Conservation (phyloP, 805 yeast species). For the Dipodascus geniculatus region DNA sequence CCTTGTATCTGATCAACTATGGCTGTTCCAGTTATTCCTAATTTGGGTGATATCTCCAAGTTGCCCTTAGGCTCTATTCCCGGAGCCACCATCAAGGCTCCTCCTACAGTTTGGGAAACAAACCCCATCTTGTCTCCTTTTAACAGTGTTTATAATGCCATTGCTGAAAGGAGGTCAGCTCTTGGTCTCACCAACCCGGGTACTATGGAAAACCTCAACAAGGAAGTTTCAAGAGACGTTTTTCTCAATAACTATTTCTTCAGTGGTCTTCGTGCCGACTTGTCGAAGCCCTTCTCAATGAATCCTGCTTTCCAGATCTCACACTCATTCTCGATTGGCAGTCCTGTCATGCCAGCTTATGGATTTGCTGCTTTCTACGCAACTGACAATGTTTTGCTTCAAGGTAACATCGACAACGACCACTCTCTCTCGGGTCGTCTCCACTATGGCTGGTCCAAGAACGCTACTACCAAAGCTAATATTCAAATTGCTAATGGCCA, state of each 20-base stretch:
- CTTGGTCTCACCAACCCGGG: constrained; percentile 87
- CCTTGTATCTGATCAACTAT: background rate
- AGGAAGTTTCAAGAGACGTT: constrained; percentile 90
- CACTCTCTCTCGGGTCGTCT: constrained; percentile 75
- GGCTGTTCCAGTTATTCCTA: constrained; percentile 10
- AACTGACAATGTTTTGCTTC: constrained; percentile 71
- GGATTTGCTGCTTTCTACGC: constrained; percentile 86
- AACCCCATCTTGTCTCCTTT: constrained; percentile 74
- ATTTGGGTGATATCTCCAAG: constrained; percentile 18
- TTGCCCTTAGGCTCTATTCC: constrained; percentile 12
- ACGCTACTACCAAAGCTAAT: constrained; percentile 69
- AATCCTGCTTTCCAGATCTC: constrained; percentile 95
- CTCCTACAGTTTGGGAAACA: constrained; percentile 50
- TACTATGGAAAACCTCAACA: constrained; percentile 81
- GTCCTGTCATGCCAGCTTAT: constrained; percentile 76
- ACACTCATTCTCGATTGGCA: constrained; percentile 84
- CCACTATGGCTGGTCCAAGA: constrained; percentile 81
- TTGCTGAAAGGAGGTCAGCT: constrained; percentile 68
- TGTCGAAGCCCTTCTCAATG: constrained; percentile 81
- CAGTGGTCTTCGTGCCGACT: constrained; percentile 93
- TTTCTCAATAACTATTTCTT: constrained; percentile 81
- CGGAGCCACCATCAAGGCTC: constrained; percentile 7
- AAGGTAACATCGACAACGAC: constrained; percentile 87
- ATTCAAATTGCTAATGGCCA: constrained; percentile 81
- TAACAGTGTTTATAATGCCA: constrained; percentile 60